These are phyloP conservation scores for Inga leiocalycina DNA, from an alignment of 306 rosid genomes.

Conservation along the genomic window DNA sequence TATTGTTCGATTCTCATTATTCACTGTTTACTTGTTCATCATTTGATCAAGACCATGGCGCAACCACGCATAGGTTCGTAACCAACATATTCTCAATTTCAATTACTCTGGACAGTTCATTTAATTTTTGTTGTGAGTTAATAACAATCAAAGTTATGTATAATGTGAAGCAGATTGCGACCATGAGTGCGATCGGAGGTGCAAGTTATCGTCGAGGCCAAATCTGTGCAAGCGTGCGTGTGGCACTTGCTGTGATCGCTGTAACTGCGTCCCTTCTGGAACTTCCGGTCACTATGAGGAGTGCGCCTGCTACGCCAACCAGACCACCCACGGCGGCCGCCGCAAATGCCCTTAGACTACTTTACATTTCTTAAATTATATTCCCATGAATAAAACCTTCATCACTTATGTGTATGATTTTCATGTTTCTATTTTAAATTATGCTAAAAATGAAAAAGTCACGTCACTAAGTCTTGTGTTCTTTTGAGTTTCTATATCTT, in stretches of 20 bases:
- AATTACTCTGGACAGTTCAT: too few relatives aligned
- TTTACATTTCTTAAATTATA: not conserved
- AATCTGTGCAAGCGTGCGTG: slow-evolving; percentile 50
- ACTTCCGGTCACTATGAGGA: slow-evolving; percentile 45
- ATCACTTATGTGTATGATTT: not conserved
- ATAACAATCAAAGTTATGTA: too few relatives aligned
- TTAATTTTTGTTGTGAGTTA: too few relatives aligned
- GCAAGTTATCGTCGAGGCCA: slow-evolving; percentile 46
- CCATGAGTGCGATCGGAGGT: slow-evolving; percentile 42
- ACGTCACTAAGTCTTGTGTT: too few relatives aligned
- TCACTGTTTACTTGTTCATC: too few relatives aligned
- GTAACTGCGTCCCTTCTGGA: slow-evolving; percentile 63
- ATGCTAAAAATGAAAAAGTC: too few relatives aligned
- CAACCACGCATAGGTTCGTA: too few relatives aligned
- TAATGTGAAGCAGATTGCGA: slow-evolving; percentile 40
- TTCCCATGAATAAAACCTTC: not conserved
- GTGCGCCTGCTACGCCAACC: slow-evolving; percentile 55
- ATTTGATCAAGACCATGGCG: too few relatives aligned
- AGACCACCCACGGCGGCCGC: slow-evolving; percentile 52
- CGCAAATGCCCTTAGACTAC: slow-evolving; percentile 55
- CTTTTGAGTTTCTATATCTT: too few relatives aligned
- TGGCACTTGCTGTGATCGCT: slow-evolving; percentile 54
- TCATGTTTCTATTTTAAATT: not conserved
- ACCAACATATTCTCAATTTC: too few relatives aligned
- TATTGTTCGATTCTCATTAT: too few relatives aligned